Evolutionary conservation across 2,329 filamentous ascomycete genomes (phyloP).

Genomic region (Pseudogymnoascus sp.): DNA sequence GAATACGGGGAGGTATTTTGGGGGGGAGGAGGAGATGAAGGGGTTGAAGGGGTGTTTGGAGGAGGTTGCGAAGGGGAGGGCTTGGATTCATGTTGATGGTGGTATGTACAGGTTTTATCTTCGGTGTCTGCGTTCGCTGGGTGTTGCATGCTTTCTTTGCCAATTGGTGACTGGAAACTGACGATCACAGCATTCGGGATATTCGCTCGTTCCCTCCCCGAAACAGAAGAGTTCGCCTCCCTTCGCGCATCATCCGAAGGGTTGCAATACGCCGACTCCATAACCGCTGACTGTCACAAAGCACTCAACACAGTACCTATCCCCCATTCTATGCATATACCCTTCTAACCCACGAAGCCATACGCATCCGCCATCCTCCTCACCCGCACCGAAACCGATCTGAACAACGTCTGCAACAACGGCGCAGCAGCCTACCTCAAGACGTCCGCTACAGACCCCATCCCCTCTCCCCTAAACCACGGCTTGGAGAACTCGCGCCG

Average conservation of each 20-base stretch:
- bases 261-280: conserved; percentile 77
- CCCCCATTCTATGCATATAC: neutral
- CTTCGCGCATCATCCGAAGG: conserved; percentile 51
- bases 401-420: conserved; percentile 67
- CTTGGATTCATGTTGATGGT: conserved; percentile 88
- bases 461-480: conserved; percentile 79
- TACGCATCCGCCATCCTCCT: conserved; percentile 93
- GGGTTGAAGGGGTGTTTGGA: conserved; percentile 51
- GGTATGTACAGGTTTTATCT: conserved; percentile 36
- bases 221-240: conserved; percentile 47
- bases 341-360: conserved; percentile 36
- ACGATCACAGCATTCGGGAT: conserved; percentile 66
- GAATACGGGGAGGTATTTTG: conserved; percentile 80
- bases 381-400: conserved; percentile 54
- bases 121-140: neutral
- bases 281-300: conserved; percentile 83
- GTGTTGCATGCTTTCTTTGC: neutral
- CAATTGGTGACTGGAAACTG: neutral
- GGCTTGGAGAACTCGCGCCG: conserved; percentile 87
- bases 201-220: conserved; percentile 62
- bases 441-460: conserved; percentile 33
- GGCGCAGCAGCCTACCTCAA: conserved; percentile 77
- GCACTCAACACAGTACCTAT: conserved; percentile 73
- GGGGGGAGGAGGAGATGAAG: conserved; percentile 37
- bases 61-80: conserved; percentile 64